Conservation (phyloP, 345 rosid species). For the Syzygium jambos region DNA sequence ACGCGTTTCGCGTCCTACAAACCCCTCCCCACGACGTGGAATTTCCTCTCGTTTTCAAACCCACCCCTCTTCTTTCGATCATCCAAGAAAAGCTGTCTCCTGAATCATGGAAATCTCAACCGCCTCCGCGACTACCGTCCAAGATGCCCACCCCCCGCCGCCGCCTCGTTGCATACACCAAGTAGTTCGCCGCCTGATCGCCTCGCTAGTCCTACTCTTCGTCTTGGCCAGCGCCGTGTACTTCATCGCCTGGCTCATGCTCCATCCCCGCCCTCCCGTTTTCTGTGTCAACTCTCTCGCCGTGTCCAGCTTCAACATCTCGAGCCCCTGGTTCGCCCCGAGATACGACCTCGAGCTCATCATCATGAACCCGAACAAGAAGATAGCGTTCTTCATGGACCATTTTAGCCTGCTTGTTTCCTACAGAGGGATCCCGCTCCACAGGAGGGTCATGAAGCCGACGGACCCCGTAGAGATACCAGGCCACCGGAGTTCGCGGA, state of each 20-base stretch:
- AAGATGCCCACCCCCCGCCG: background rate
- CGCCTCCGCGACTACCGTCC: background rate
- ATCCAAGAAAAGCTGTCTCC: background rate
- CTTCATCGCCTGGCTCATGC: conserved; percentile 10
- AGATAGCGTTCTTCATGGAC: conserved; percentile 2
- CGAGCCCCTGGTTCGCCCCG: background rate
- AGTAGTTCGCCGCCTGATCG: conserved; percentile 1
- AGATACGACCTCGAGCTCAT: background rate
- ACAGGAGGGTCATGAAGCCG: background rate
- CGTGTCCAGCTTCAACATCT: conserved; percentile 7
- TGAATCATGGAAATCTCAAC: background rate
- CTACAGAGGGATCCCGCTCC: background rate
- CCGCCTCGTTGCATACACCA: background rate
- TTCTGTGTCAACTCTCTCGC: conserved; percentile 8
- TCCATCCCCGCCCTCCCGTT: conserved; percentile 13
- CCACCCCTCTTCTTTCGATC: background rate
- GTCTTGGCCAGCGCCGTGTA: background rate
- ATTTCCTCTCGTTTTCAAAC: background rate
- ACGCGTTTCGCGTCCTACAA: background rate
- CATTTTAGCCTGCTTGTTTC: background rate
- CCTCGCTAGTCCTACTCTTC: background rate
- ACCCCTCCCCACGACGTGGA: background rate
- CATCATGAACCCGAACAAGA: conserved; percentile 12
- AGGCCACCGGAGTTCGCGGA: background rate
- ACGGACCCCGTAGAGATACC: background rate